Conservation (phyloP, 306 rosid genomes). For the Cyamopsis tetragonoloba region DNA sequence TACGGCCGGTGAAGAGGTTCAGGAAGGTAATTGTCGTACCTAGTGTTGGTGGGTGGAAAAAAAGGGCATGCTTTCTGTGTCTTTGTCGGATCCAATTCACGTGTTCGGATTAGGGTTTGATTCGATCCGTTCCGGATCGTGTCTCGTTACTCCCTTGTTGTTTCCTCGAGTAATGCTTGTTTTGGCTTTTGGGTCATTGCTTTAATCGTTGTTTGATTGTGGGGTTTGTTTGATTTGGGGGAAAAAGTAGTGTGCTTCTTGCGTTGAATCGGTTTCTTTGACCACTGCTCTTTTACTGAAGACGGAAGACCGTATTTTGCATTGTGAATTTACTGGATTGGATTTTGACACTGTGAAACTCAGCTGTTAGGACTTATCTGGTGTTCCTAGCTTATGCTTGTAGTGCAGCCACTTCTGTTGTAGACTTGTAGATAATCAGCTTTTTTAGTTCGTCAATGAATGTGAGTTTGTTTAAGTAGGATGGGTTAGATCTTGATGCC, state of each 20-base stretch:
- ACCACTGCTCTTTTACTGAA: constrained; percentile 22
- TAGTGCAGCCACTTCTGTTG: constrained; percentile 20
- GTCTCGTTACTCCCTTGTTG: constrained; percentile 20
- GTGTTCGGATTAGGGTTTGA: constrained; percentile 60
- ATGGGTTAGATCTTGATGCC: constrained; percentile 29
- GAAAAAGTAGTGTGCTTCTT: constrained; percentile 13
- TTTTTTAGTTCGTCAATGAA: constrained; percentile 25
- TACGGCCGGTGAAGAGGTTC: constrained; percentile 97
- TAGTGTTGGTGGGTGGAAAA: constrained; percentile 7
- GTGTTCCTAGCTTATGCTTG: constrained; percentile 24
- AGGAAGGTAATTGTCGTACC: constrained; percentile 68
- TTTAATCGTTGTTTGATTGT: constrained; percentile 27
- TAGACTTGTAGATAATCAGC: constrained; percentile 12
- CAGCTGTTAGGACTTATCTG: constrained; percentile 25
- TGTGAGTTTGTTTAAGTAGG: constrained; percentile 26
- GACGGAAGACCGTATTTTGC: constrained; percentile 32
- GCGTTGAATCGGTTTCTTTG: constrained; percentile 25
- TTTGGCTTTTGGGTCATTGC: constrained; percentile 35
- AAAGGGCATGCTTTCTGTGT: neutral
- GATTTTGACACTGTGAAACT: constrained; percentile 30
- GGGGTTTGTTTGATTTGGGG: constrained; percentile 36
- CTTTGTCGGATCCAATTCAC: constrained; percentile 69
- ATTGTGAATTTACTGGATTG: constrained; percentile 27
- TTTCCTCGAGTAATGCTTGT: constrained; percentile 33
- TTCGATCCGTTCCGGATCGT: constrained; percentile 63